Evolutionary conservation across 2,329 filamentous ascomycete genomes (phyloP).

Genomic region (Emydomyces testavorans): DNA sequence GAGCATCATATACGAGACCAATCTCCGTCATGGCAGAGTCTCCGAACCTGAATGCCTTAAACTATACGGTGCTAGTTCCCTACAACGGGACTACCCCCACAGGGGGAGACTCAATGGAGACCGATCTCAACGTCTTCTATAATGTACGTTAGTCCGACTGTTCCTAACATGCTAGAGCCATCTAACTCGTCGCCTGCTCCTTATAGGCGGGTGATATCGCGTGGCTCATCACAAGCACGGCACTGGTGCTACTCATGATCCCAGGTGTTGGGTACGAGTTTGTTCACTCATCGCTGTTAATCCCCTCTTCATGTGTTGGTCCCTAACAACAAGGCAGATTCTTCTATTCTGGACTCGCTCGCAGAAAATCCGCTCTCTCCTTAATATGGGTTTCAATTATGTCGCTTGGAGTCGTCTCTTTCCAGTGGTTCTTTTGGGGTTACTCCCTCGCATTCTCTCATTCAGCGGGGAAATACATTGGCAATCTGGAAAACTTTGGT

Average conservation of each 20-base stretch:
- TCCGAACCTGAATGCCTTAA: slow-evolving; percentile 7
- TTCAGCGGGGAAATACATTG: slow-evolving; percentile 51
- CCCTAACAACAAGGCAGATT: slow-evolving; percentile 43
- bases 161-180: not conserved
- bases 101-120: slow-evolving; percentile 49
- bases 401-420: slow-evolving; percentile 64
- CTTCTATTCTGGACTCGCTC: slow-evolving; percentile 85
- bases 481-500: slow-evolving; percentile 60
- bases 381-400: slow-evolving; percentile 79
- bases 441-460: slow-evolving; percentile 53
- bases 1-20: too few species aligned
- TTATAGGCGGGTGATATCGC: slow-evolving; percentile 64
- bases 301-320: not conserved
- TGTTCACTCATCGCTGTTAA: not conserved
- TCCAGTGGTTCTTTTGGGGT: slow-evolving; percentile 86
- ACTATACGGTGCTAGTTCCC: slow-evolving; percentile 29
- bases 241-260: slow-evolving; percentile 82
- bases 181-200: not conserved
- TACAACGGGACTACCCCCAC: slow-evolving; percentile 51
- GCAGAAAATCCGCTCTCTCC: slow-evolving; percentile 77
- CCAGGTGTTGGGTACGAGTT: slow-evolving; percentile 60
- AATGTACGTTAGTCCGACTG: slow-evolving; percentile 42
- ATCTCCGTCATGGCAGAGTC: slow-evolving; percentile 6
- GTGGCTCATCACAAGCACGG: slow-evolving; percentile 66
- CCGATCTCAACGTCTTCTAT: slow-evolving; percentile 68